Base-by-base conservation (phyloP, 805 yeast genomes). In the Suhomyces faveliae region DNA sequence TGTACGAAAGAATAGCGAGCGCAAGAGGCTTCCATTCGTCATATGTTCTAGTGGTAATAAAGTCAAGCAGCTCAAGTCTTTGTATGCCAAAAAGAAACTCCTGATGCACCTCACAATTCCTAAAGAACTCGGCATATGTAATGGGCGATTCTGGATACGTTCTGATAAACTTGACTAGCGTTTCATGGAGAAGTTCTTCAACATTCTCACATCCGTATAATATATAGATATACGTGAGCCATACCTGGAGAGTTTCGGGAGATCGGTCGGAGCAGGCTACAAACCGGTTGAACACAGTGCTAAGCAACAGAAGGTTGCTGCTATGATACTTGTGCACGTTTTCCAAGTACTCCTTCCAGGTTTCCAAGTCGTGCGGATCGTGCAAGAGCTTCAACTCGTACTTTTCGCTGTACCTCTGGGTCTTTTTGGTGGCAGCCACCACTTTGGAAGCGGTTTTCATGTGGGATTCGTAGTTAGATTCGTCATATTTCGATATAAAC, bases 371-470 rank as follows among this genome's bases (percentile, higher is more conserved):
- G 23, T 25, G 13, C 4, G 37, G 21, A 3, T 51, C 45, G 2
- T 63, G 55, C 1, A 54, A 30, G 3, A 70, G 21, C 24, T 41
- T 46, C 3, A 60, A 23, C 56, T 76, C 80, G 57, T 60, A 59
- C 15, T 47, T 49, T 42, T 77, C 83, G 37, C 68, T 60, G 33
- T 68, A 55, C 10, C 59, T 52, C 43, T 56, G 64, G 21, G 46
- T 45, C 24, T 54, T 55, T 35, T 62, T 64, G 0, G 79, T 68
- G 11, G 50, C 46, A 5, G 60, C 52, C 47, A 68, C 66, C 0
- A 67, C 45, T 22, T 58, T 60, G 39, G 66, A 66, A 0, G 77
- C 79, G 0, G 44, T n/a, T 5, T 53, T 45, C 74, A 81, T 70
- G 19, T 61, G 59, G 0, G 44, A 33, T 1, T 64, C 66, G 50